These are phyloP conservation scores for Yarrowia osloensis DNA, from an alignment of 805 yeast species.

Conservation along the genomic window DNA sequence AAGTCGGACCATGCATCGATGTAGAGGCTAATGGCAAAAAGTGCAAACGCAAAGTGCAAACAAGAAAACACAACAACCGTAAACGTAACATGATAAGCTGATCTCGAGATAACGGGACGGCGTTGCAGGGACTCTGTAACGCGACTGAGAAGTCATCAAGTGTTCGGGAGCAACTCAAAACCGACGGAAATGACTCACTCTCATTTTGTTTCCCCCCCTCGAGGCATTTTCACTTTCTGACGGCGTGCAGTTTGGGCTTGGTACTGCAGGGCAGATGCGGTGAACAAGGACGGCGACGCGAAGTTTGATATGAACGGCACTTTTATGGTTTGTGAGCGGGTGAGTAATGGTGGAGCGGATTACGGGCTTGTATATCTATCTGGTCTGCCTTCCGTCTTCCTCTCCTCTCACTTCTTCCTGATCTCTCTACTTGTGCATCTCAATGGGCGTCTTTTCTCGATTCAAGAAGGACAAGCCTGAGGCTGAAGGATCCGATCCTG, in stretches of 20 bases:
- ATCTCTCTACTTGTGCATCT: no score
- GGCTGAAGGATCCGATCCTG: not conserved
- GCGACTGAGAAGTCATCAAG: no score
- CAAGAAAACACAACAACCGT: not conserved
- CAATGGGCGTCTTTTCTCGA: not conserved
- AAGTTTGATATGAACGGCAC: conserved; percentile 19
- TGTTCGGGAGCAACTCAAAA: no score
- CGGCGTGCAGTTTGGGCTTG: not conserved
- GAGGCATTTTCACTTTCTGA: not conserved
- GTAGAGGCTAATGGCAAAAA: not conserved
- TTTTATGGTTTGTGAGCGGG: not conserved
- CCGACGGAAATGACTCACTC: no score
- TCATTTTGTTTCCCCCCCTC: not conserved
- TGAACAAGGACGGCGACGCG: not conserved
- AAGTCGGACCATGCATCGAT: not conserved
- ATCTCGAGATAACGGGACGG: not conserved
- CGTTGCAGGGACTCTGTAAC: no score
- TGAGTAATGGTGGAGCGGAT: not conserved
- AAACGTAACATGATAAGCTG: not conserved
- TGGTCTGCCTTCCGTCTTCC: no score
- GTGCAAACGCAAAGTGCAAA: not conserved
- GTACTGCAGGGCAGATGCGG: conserved; percentile 29
- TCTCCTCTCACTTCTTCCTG: not conserved
- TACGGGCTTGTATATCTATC: not conserved
- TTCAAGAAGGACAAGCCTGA: conserved; percentile 1